phyloP scores from a whole-genome alignment of 345 rosid genomes.

The Citrus sp. region DNA sequence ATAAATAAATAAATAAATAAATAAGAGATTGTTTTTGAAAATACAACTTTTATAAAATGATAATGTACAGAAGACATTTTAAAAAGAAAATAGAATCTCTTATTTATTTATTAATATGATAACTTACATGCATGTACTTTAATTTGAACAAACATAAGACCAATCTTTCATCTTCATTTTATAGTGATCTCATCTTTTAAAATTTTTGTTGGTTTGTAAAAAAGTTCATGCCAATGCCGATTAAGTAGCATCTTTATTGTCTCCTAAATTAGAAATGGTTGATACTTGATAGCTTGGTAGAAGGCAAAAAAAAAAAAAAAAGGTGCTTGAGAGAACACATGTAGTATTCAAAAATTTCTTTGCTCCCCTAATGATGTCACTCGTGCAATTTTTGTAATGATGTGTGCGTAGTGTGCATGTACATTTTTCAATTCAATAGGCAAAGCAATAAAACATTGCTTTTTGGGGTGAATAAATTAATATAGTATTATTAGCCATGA shows the following conservation, averaged over 20 bases:
- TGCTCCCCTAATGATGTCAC: not conserved
- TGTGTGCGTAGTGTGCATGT: not conserved
- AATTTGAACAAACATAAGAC: no score
- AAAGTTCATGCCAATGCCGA: not conserved
- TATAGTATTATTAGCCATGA: not conserved
- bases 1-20: not conserved
- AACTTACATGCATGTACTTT: no score
- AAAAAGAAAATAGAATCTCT: no score
- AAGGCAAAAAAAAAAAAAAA: not conserved
- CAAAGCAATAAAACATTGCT: not conserved
- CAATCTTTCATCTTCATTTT: no score
- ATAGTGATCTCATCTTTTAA: no score
- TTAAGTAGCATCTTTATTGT: not conserved
- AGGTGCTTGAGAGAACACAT: not conserved
- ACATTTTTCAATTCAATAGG: no score
- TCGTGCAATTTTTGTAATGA: conserved; percentile 5
- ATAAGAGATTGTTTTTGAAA: no score
- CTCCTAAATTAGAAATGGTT: not conserved
- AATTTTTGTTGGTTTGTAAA: no score
- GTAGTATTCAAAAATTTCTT: not conserved
- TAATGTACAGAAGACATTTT: no score
- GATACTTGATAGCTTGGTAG: not conserved
- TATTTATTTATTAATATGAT: no score
- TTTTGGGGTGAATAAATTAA: not conserved
- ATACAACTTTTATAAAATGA: no score